Evolutionary conservation across 805 yeast genomes (phyloP).

Genomic region (Saccharomycopsis synnaedendra): DNA sequence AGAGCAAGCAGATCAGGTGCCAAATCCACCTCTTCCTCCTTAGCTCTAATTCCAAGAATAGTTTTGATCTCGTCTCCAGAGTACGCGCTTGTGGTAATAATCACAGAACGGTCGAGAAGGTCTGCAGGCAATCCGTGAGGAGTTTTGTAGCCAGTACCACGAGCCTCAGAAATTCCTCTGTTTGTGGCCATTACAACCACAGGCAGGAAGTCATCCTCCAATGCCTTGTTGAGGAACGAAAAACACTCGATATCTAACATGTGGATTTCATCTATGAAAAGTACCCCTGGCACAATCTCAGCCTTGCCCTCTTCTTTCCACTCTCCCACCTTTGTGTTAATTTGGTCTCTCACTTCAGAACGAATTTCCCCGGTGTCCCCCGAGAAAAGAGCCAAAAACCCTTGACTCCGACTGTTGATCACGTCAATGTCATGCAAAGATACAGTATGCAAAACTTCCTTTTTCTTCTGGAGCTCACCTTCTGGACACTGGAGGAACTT

Average conservation of each 20-base stretch:
- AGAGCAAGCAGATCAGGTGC: slow-evolving; percentile 73
- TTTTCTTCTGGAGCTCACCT: slow-evolving; percentile 94
- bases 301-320: slow-evolving; percentile 99
- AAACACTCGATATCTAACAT: slow-evolving; percentile 97
- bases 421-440: slow-evolving; percentile 96
- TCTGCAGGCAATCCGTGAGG: slow-evolving; percentile 98
- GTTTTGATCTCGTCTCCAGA: slow-evolving; percentile 74
- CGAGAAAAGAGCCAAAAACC: slow-evolving; percentile 87
- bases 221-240: slow-evolving; percentile 88
- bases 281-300: slow-evolving; percentile 93
- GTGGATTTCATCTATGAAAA: slow-evolving; percentile 96
- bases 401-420: slow-evolving; percentile 95
- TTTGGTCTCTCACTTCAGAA: slow-evolving; percentile 91
- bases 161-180: slow-evolving; percentile 85
- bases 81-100: slow-evolving; percentile 77
- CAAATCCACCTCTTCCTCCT: slow-evolving; percentile 86
- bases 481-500: slow-evolving; percentile 97
- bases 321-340: slow-evolving; percentile 92
- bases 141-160: slow-evolving; percentile 88
- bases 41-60: slow-evolving; percentile 80
- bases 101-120: slow-evolving; percentile 84
- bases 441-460: slow-evolving; percentile 95
- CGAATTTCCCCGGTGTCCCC: slow-evolving; percentile 98
- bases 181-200: slow-evolving; percentile 97
- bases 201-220: slow-evolving; percentile 94